Evolutionary conservation across 306 rosid species (phyloP).

Genomic region (Pueraria montana): DNA sequence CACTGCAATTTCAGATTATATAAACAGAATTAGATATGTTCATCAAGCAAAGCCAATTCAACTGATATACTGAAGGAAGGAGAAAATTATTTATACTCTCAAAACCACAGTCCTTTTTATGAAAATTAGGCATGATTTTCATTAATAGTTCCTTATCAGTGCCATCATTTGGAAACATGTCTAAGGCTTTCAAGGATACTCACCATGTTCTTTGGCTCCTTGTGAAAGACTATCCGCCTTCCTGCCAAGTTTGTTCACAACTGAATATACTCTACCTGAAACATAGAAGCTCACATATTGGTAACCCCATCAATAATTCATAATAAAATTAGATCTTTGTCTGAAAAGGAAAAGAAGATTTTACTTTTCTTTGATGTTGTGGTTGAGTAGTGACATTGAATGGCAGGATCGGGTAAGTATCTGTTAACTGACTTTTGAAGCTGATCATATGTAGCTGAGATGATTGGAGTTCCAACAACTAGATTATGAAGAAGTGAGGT

Average conservation of each 20-base stretch:
- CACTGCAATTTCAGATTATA: conserved; percentile 42
- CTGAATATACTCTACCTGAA: conserved; percentile 29
- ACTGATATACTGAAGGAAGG: too few relatives aligned
- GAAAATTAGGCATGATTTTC: background rate
- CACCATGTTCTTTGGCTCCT: conserved; percentile 39
- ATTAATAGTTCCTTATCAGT: too few relatives aligned
- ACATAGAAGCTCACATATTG: conserved; percentile 1
- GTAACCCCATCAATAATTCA: background rate
- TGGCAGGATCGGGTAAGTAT: conserved; percentile 41
- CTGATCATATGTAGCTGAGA: conserved; percentile 44
- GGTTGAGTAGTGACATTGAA: conserved; percentile 33
- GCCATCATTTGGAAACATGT: too few relatives aligned
- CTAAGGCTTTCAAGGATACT: background rate
- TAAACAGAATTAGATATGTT: background rate
- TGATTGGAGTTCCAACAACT: conserved; percentile 51
- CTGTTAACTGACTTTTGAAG: conserved; percentile 36
- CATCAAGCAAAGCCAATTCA: too few relatives aligned
- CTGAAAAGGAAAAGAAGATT: conserved; percentile 2
- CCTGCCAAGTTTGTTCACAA: conserved; percentile 1
- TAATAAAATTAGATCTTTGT: background rate
- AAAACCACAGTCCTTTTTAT: too few relatives aligned
- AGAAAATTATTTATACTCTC: too few relatives aligned
- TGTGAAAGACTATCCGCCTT: conserved; percentile 30
- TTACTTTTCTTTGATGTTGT: conserved; percentile 44
- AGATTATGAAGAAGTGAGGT: conserved; percentile 57